Base-by-base conservation (phyloP, 2,329 filamentous ascomycete genomes). In the Diplodia corticola region DNA sequence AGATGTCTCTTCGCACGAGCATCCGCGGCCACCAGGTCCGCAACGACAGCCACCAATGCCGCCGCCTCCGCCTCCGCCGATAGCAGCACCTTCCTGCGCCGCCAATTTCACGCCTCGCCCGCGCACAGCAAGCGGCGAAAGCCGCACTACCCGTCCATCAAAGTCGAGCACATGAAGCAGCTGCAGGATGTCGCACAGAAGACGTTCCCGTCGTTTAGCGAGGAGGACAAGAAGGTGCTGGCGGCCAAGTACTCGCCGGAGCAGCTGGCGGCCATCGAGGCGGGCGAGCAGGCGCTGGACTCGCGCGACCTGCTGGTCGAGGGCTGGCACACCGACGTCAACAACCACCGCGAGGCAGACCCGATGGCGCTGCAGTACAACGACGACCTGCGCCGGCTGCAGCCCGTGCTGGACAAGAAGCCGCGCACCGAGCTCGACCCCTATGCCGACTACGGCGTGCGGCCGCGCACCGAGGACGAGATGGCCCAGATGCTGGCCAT, bases 261-360 rank as follows among this genome's bases (percentile, higher is more conserved):
- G 76, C 94, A 98, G 81, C 83, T 96, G 71, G 88, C 87, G 65
- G 92, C 93, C 66, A 88, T 98, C 75, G 84, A 91, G 79, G 90
- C 91, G 55, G 93, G 90, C 72, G 93, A 97, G 79, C 81, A 85
- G 68, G 87, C 90, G 70, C 88, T 97, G 76, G 85, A 90, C 74
- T 81, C 89, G 10, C 83, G 88, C 70, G 92, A 98, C 78, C 76
- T 97, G 75, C 83, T 89, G 49, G 83, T 87, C 37, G 90, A 95
- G 79, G 91, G 89, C 70, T 61, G 57, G 57, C 17, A 35, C 5
- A 24, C n/a, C n/a, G n/a, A 22, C 17, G 44, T 44, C 17, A 84
- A 87, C 50, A 78, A 91, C 71, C 88, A 92, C 68, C 84, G 82
- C 64, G 93, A 96, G 75, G 85, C 88, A 9, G 91, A 91, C 82